phyloP scores from a whole-genome alignment of 2,329 filamentous ascomycete genomes.

The Fusarium penzigii region DNA sequence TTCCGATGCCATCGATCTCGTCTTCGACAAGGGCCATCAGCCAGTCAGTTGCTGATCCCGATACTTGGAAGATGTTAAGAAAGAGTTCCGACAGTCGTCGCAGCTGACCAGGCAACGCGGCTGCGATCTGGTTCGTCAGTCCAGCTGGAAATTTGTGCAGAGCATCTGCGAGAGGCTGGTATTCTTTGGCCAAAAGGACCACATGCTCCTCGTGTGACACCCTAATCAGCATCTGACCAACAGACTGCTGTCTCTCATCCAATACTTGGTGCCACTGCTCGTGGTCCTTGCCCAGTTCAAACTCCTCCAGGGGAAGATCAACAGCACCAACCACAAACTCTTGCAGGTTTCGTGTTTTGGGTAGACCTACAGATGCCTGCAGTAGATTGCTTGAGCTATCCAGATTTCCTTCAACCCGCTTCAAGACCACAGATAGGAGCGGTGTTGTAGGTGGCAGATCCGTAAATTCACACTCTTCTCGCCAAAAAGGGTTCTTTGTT shows the following conservation, averaged over 20 bases:
- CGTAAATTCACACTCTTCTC: slow-evolving; percentile 75
- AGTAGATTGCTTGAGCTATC: slow-evolving; percentile 43
- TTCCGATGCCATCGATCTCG: slow-evolving; percentile 91
- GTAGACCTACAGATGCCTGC: slow-evolving; percentile 29
- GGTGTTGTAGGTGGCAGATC: slow-evolving; percentile 72
- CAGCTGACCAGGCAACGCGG: slow-evolving; percentile 74
- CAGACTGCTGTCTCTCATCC: slow-evolving; percentile 72
- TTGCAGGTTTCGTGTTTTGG: slow-evolving; percentile 43
- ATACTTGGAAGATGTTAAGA: slow-evolving; percentile 94
- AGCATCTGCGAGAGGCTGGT: slow-evolving; percentile 77
- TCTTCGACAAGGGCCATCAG: slow-evolving; percentile 91
- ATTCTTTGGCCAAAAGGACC: slow-evolving; percentile 83
- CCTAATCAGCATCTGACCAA: slow-evolving; percentile 84
- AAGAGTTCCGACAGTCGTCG: slow-evolving; percentile 82
- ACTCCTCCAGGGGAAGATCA: slow-evolving; percentile 77
- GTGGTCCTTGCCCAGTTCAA: slow-evolving; percentile 74
- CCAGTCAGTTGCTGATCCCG: slow-evolving; percentile 83
- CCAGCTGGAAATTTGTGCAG: slow-evolving; percentile 83
- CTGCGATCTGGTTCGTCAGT: slow-evolving; percentile 81
- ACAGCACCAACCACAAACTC: slow-evolving; percentile 68
- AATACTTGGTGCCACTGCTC: slow-evolving; percentile 88
- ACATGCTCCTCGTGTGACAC: slow-evolving; percentile 85
- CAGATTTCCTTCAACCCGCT: slow-evolving; percentile 57
- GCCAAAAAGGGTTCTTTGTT: slow-evolving; percentile 77
- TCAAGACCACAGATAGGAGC: slow-evolving; percentile 70